Conservation (phyloP, 23 red algal genomes). For the Chondrus crispus region DNA sequence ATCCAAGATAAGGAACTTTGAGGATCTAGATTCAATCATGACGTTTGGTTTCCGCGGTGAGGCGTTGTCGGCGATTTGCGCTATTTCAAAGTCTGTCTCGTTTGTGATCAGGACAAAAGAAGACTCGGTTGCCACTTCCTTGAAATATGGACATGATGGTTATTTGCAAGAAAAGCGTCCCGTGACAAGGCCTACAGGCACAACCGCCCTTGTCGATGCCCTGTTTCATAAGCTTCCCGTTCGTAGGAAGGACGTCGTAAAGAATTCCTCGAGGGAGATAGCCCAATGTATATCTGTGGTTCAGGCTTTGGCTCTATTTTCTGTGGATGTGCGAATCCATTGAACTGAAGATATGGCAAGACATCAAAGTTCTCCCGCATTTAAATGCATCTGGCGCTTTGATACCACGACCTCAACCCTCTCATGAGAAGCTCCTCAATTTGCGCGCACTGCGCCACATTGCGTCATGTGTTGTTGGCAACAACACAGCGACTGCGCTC, state of each 20-base stretch:
- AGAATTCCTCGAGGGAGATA: constrained; percentile 53
- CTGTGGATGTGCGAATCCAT: constrained; percentile 52
- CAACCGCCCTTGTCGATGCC: constrained; percentile 60
- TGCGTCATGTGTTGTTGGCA: too few species aligned
- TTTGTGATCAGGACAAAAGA: constrained; percentile 43
- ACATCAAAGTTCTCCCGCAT: constrained; percentile 55
- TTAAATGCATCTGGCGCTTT: too few species aligned
- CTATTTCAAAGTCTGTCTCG: constrained; percentile 30
- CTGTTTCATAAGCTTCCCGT: constrained; percentile 82
- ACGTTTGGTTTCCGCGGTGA: constrained; percentile 93
- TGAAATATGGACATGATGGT: constrained; percentile 47
- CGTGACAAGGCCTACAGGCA: constrained; percentile 57
- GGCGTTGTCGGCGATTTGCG: constrained; percentile 79
- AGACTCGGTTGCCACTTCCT: not conserved
- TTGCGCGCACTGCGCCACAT: too few species aligned
- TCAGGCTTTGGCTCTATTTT: constrained; percentile 68
- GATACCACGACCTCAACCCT: too few species aligned
- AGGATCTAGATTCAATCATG: constrained; percentile 45
- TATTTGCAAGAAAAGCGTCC: not conserved
- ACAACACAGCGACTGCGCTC: too few species aligned
- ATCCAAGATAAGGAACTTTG: constrained; percentile 61
- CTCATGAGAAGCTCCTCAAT: too few species aligned
- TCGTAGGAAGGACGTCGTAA: constrained; percentile 50
- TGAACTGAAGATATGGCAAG: constrained; percentile 40
- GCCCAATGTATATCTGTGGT: constrained; percentile 44